A percentile compares a stretch with the other conserved stretches of the same genome.
Evolutionary conservation across 1,139 yeast species (phyloP).

Genomic region (Yamadazyma kanchanaburiensis): DNA sequence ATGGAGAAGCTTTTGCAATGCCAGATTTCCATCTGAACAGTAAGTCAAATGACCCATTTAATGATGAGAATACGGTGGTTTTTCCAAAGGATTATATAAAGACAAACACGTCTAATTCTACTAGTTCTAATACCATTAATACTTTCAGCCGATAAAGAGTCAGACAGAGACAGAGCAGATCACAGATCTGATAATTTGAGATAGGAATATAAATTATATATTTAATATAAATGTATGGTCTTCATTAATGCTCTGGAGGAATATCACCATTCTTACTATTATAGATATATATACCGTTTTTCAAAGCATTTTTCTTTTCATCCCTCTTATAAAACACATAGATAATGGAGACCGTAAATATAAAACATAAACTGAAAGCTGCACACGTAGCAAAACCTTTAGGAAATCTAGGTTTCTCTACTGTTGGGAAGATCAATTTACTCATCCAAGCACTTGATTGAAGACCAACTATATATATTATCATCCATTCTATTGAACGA

Average conservation of each 20-base stretch:
- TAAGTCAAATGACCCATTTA: no score
- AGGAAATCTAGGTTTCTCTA: slow-evolving; percentile 47
- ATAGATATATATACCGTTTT: slow-evolving; percentile 35
- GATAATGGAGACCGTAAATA: slow-evolving; percentile 20
- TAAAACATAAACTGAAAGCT: slow-evolving; percentile 16
- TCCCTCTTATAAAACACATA: slow-evolving; percentile 51
- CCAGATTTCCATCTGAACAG: no score
- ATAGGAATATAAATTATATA: no score
- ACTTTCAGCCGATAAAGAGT: no score
- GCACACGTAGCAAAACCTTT: slow-evolving; percentile 41
- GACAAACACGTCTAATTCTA: no score
- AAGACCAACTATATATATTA: slow-evolving; percentile 23
- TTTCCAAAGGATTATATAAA: no score
- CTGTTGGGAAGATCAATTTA: slow-evolving; percentile 35
- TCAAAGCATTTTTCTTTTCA: slow-evolving; percentile 42
- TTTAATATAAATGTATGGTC: no score
- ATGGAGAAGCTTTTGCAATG: no score
- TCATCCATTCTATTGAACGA: slow-evolving; percentile 24
- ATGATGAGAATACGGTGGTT: no score
- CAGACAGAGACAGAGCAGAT: no score
- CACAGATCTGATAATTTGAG: no score
- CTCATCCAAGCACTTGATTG: slow-evolving; percentile 25
- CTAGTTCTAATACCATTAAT: no score
- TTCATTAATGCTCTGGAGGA: slow-evolving; percentile 3
- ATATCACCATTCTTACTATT: slow-evolving; percentile 9